Percentiles rank a stretch among this genome's conserved stretches.
These are phyloP conservation scores for Periconia sp. DNA, from an alignment of 2,329 filamentous ascomycete species.

Conservation along the genomic window DNA sequence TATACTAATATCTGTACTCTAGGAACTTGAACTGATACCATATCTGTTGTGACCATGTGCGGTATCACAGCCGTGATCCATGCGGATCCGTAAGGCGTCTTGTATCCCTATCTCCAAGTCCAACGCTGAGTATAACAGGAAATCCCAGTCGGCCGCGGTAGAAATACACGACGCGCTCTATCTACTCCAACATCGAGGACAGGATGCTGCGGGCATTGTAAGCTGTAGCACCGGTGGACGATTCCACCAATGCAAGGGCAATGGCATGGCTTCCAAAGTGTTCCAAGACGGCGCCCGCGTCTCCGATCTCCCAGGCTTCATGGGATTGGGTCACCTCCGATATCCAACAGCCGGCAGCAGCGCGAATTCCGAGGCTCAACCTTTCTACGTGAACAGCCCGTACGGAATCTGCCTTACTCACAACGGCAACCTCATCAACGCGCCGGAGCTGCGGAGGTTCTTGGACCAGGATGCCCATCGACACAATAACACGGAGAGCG, in stretches of 20 bases:
- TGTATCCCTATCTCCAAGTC: slow-evolving; percentile 5
- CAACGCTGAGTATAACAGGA: slow-evolving; percentile 20
- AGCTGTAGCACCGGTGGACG: slow-evolving; percentile 73
- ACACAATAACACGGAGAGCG: slow-evolving; percentile 88
- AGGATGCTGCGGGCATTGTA: slow-evolving; percentile 87
- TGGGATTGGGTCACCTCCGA: slow-evolving; percentile 82
- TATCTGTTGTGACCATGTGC: slow-evolving; percentile 43
- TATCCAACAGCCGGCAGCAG: slow-evolving; percentile 89
- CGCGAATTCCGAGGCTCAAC: slow-evolving; percentile 82
- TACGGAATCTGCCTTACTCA: slow-evolving; percentile 81
- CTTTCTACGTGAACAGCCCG: slow-evolving; percentile 86
- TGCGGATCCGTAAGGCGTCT: slow-evolving; percentile 39
- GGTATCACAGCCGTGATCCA: slow-evolving; percentile 55
- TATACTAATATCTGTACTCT: slow-evolving; percentile 22
- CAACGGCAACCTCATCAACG: slow-evolving; percentile 89
- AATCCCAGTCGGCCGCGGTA: slow-evolving; percentile 43
- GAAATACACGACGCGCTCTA: slow-evolving; percentile 49
- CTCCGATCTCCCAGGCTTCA: slow-evolving; percentile 75
- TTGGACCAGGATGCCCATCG: slow-evolving; percentile 78
- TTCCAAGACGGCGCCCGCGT: slow-evolving; percentile 79
- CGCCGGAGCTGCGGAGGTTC: slow-evolving; percentile 67
- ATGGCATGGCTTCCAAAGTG: slow-evolving; percentile 82
- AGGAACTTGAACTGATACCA: slow-evolving; percentile 11
- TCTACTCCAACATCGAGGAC: slow-evolving; percentile 63
- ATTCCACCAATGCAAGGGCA: slow-evolving; percentile 87